These are phyloP conservation scores for Botryosphaeria agaves DNA, from an alignment of 2,329 filamentous ascomycete species.

Conservation along the genomic window DNA sequence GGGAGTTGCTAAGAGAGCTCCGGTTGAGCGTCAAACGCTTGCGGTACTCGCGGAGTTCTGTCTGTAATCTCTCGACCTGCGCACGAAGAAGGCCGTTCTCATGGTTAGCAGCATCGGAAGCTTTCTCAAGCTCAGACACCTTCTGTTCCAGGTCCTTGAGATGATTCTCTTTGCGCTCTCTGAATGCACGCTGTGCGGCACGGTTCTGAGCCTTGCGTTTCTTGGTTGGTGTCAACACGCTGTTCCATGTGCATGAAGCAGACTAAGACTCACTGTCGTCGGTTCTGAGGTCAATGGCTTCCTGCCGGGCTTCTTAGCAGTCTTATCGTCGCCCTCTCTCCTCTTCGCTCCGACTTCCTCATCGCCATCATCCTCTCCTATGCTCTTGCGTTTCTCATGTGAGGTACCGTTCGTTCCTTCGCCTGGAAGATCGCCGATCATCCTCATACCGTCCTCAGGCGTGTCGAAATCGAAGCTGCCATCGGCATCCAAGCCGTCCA, in stretches of 20 bases:
- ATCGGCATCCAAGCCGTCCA: slow-evolving; percentile 68
- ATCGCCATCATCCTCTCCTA: slow-evolving; percentile 47
- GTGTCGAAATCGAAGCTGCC: slow-evolving; percentile 60
- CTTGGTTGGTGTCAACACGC: slow-evolving; percentile 34
- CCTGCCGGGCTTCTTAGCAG: slow-evolving; percentile 85
- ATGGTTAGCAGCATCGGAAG: slow-evolving; percentile 63
- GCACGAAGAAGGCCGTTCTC: slow-evolving; percentile 72
- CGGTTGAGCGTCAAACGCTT: slow-evolving; percentile 57
- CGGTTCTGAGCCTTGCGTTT: slow-evolving; percentile 94
- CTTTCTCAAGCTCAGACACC: slow-evolving; percentile 53
- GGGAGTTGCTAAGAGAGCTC: slow-evolving; percentile 27
- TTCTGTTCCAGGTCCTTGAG: slow-evolving; percentile 66
- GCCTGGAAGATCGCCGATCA: slow-evolving; percentile 63
- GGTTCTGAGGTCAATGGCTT: slow-evolving; percentile 94
- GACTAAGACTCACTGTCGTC: slow-evolving; percentile 59
- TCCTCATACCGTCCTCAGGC: slow-evolving; percentile 37
- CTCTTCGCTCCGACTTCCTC: slow-evolving; percentile 55
- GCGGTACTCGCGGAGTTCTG: slow-evolving; percentile 77
- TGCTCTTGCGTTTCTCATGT: slow-evolving; percentile 56
- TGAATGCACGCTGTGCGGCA: slow-evolving; percentile 81
- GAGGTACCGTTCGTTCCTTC: slow-evolving; percentile 28
- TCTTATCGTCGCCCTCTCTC: slow-evolving; percentile 68
- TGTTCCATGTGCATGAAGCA: neutral
- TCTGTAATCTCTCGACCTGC: slow-evolving; percentile 76
- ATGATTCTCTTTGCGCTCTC: slow-evolving; percentile 88